These are phyloP conservation scores for Cercospora sp. DNA, from an alignment of 2,329 filamentous ascomycete genomes.

Conservation along the genomic window DNA sequence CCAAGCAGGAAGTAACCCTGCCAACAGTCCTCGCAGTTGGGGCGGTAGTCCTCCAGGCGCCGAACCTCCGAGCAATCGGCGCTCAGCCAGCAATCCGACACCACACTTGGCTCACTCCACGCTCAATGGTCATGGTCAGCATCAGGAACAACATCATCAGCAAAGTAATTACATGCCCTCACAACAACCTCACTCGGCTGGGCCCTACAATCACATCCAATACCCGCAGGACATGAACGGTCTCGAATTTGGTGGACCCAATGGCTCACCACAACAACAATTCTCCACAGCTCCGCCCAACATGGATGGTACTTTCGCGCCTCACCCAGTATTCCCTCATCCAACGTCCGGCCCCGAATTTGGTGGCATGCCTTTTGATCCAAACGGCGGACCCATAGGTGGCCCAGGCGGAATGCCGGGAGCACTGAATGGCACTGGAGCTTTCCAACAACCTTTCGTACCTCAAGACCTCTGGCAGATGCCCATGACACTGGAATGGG, in stretches of 20 bases:
- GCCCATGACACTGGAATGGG: constrained; percentile 95
- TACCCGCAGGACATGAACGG: constrained; percentile 15
- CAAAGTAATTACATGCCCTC: constrained; percentile 27
- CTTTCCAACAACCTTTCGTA: constrained; percentile 81
- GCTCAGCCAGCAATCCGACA: constrained; percentile 23
- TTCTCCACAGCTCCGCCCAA: constrained; percentile 13
- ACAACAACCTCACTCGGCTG: constrained; percentile 10
- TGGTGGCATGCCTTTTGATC: constrained; percentile 16
- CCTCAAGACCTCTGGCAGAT: constrained; percentile 93
- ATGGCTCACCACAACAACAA: constrained; percentile 16
- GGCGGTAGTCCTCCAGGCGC: constrained; percentile 28
- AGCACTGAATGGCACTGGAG: constrained; percentile 20
- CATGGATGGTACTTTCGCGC: constrained; percentile 11
- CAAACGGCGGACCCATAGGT: background rate
- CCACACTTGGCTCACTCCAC: constrained; percentile 15
- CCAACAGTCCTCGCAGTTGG: constrained; percentile 35
- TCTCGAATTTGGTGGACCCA: constrained; percentile 16
- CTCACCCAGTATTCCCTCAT: constrained; percentile 14
- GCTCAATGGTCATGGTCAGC: constrained; percentile 3
- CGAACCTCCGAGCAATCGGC: constrained; percentile 20
- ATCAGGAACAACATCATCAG: constrained; percentile 17
- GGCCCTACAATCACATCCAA: constrained; percentile 12
- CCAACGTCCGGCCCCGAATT: constrained; percentile 19
- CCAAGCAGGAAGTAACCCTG: constrained; percentile 28
- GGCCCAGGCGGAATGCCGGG: constrained; percentile 1